Base-by-base conservation (phyloP, 495 filamentous ascomycete species). In the Penicillium robsamsonii region DNA sequence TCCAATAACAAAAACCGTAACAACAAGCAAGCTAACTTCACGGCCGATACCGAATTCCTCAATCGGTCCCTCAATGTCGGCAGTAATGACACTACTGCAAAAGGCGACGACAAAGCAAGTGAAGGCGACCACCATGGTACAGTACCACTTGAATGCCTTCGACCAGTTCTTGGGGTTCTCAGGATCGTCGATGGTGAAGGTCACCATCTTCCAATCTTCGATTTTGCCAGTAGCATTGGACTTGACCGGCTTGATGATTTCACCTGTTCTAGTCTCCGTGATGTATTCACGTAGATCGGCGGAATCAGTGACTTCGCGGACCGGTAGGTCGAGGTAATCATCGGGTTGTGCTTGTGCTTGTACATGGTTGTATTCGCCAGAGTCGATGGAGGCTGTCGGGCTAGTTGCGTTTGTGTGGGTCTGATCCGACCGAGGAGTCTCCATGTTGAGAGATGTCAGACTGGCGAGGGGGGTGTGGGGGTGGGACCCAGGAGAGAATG, bases 1-100 rank as follows among this genome's bases (percentile, higher is more conserved):
- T 17, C 89, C 89, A 56, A 92, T 74, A 17, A 92, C 89, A 58
- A 93, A 92, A 1, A 91, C 71, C 0, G 87, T 86, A 41, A 93
- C 82, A 38, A 74, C 78, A 1, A 93, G 68, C 13, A 90, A 68
- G 37, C 84, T 81, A 12, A 87, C 87, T 71, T 90, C 87, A 7
- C 79, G 66, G 44, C 82, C 83, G 55, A 90, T 81, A 46, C 77
- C 45, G 56, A 92, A 91, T 20, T 79, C 74, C 15, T 82, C 59
- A 22, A 76, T 66, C 1, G 88, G 82, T 6, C 83, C 83, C 24
- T 65, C 70, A 17, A 92, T 69, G 53, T 87, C 87, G 12, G 90
- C 78, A 0, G 89, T 92, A 77, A 84, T 59, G 70, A 87, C 56
- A 80, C 83, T 63, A 76, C 77, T 51, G 79, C 83, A 20, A 79